Evolutionary conservation across 305 asterid species (phyloP).

Genomic region (Solanum hybrid): DNA sequence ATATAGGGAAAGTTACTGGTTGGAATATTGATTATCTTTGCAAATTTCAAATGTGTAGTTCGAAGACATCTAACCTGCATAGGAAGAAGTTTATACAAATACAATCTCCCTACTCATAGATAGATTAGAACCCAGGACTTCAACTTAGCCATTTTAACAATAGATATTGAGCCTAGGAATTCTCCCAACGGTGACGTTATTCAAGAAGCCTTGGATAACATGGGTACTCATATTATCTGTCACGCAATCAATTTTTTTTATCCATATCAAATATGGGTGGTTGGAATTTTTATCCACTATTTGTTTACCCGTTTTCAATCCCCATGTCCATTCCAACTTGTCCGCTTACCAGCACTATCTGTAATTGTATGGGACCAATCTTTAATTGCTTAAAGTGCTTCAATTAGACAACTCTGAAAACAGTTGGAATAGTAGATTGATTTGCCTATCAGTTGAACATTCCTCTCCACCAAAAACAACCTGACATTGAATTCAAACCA

Average conservation of each 20-base stretch:
- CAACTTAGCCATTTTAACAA: not conserved
- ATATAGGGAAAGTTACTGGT: not conserved
- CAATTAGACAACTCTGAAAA: not conserved
- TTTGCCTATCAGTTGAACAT: not conserved
- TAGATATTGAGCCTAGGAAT: not conserved
- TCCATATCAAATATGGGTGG: not conserved
- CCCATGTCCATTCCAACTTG: not conserved
- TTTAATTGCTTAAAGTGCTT: not conserved
- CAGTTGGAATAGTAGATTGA: not conserved
- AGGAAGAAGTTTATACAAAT: not conserved
- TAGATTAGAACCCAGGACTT: not conserved
- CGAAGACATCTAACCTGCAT: not conserved
- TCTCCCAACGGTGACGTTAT: not conserved
- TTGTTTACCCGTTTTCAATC: not conserved
- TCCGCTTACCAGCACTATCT: not conserved
- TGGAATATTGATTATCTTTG: not conserved
- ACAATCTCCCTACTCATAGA: not conserved
- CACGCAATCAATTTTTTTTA: not conserved
- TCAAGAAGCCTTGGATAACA: not conserved
- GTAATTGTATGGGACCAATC: not conserved
- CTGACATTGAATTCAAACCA: not conserved
- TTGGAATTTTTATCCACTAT: not conserved
- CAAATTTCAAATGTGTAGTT: not conserved
- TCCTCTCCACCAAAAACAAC: not conserved
- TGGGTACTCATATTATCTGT: not conserved